Evolutionary conservation across 306 rosid genomes (phyloP).

Genomic region (Acacia acuminata): DNA sequence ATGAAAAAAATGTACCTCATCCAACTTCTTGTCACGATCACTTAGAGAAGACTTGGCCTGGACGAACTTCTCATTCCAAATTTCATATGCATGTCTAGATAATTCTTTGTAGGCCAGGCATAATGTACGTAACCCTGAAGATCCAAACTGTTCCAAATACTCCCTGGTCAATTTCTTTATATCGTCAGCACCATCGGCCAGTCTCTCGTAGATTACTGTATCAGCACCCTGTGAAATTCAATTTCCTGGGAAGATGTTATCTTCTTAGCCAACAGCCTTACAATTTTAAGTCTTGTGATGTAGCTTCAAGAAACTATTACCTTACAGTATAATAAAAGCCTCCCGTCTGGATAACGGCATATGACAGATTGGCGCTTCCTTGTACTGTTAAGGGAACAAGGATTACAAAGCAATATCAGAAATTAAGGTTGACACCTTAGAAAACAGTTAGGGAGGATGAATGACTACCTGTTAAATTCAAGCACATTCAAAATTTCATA

Average conservation of each 20-base stretch:
- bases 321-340: constrained; percentile 94
- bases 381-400: constrained; percentile 56
- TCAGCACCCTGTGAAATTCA: constrained; percentile 88
- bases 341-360: constrained; percentile 93
- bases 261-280: constrained; percentile 31
- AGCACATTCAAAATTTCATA: not conserved
- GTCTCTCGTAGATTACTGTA: constrained; percentile 83
- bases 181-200: constrained; percentile 55
- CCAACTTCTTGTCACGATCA: constrained; percentile 96
- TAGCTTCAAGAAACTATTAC: constrained; percentile 54
- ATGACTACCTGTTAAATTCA: constrained; percentile 7
- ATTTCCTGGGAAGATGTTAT: constrained; percentile 38
- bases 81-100: constrained; percentile 72
- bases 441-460: constrained; percentile 11
- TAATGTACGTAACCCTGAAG: constrained; percentile 86
- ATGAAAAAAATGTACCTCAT: constrained; percentile 63
- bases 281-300: constrained; percentile 7
- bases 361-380: constrained; percentile 98
- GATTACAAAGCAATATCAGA: constrained; percentile 29
- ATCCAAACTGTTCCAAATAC: constrained; percentile 82
- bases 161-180: constrained; percentile 73
- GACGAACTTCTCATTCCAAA: constrained; percentile 92
- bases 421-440: constrained; percentile 39
- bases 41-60: constrained; percentile 90
- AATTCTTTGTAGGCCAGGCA: constrained; percentile 94